Percentiles rank a stretch among this genome's conserved stretches.
Evolutionary conservation across 2,329 filamentous ascomycete genomes (phyloP).

Genomic region (Pestalotiopsis sp.): DNA sequence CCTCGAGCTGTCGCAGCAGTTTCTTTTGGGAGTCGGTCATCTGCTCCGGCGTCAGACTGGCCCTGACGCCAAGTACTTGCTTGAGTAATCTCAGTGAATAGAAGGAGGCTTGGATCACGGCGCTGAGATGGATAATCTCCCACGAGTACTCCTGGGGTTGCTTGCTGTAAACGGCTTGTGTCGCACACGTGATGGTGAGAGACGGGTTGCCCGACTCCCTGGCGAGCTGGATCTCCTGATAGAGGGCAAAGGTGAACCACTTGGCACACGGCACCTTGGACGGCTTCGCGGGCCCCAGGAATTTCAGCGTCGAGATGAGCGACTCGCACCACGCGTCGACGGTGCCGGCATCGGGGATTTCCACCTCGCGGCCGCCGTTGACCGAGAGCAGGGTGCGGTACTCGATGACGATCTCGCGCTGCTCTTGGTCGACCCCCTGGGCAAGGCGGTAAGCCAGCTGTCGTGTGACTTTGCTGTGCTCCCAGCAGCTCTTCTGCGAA

Average conservation of each 20-base stretch:
- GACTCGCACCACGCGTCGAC: slow-evolving; percentile 23
- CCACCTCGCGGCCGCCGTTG: slow-evolving; percentile 33
- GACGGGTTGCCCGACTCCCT: slow-evolving; percentile 33
- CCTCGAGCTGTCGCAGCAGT: slow-evolving; percentile 9
- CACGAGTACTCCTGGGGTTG: slow-evolving; percentile 45
- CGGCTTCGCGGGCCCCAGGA: slow-evolving; percentile 17
- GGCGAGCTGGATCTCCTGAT: slow-evolving; percentile 38
- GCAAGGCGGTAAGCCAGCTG: slow-evolving; percentile 40
- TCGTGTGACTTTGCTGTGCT: slow-evolving; percentile 36
- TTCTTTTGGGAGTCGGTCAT: slow-evolving; percentile 1
- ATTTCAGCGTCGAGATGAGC: slow-evolving; percentile 27
- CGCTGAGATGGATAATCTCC: slow-evolving; percentile 63
- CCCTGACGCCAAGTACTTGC: slow-evolving; percentile 44
- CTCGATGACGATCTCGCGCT: slow-evolving; percentile 33
- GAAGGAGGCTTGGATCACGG: slow-evolving; percentile 60
- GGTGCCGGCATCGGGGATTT: slow-evolving; percentile 26
- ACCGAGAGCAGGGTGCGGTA: slow-evolving; percentile 38
- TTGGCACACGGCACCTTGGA: slow-evolving; percentile 21
- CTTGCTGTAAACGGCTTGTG: slow-evolving; percentile 28
- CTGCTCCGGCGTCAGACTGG: neutral
- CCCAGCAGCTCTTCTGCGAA: slow-evolving; percentile 40
- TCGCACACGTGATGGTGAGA: slow-evolving; percentile 32
- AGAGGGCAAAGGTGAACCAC: slow-evolving; percentile 40
- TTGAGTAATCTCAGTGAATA: slow-evolving; percentile 63
- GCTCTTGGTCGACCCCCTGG: slow-evolving; percentile 20